Percentiles rank a stretch among this genome's conserved stretches.
Conservation (phyloP, 1,284 basidiomycete genomes). For the Porogramme epimiltina region DNA sequence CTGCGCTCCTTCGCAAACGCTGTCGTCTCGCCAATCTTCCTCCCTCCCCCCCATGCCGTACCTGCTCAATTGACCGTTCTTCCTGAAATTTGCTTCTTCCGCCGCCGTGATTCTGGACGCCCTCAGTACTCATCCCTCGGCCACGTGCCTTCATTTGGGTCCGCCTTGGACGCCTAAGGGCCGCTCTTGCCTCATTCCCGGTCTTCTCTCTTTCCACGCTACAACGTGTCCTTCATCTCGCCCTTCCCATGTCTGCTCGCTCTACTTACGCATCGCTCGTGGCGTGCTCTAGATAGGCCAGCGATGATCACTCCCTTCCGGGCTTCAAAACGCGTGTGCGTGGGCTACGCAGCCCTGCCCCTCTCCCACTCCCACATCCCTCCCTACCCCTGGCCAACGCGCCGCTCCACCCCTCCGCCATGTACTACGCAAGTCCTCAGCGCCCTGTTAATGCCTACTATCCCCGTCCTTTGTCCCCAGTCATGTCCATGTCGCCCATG, state of each 20-base stretch:
- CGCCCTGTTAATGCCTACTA: slow-evolving; percentile 23
- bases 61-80: not conserved
- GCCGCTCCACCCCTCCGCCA: not conserved
- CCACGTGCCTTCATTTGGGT: slow-evolving; percentile 31
- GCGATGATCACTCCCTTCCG: slow-evolving; percentile 16
- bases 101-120: no score
- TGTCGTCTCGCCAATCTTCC: not conserved
- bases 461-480: slow-evolving; percentile 19
- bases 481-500: slow-evolving; percentile 21
- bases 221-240: slow-evolving; percentile 33
- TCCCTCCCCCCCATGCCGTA: not conserved
- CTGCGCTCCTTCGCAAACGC: no score
- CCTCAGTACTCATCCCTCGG: slow-evolving; percentile 3
- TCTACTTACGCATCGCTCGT: slow-evolving; percentile 6
- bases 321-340: not conserved
- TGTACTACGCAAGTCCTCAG: slow-evolving; percentile 19
- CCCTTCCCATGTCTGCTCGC: slow-evolving; percentile 13
- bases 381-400: not conserved
- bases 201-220: slow-evolving; percentile 20
- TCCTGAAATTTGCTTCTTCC: no score
- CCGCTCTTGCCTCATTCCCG: slow-evolving; percentile 23
- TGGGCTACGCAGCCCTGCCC: slow-evolving; percentile 2
- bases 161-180: slow-evolving; percentile 16
- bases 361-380: not conserved
- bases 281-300: slow-evolving; percentile 12